Conservation (phyloP, 345 rosid species). For the Arabis hirsuta region DNA sequence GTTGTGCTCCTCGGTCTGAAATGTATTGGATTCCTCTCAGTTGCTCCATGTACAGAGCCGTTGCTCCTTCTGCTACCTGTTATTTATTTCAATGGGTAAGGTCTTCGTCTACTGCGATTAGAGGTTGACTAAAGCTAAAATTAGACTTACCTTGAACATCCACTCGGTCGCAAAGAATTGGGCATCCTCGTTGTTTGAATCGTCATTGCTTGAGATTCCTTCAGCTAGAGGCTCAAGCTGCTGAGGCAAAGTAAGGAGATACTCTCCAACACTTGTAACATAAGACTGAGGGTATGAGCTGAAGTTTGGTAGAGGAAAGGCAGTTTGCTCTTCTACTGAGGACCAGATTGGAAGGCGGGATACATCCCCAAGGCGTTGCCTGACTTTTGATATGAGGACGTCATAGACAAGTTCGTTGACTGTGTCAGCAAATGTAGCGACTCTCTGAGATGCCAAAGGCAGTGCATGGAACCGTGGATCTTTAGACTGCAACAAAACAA, state of each 20-base stretch:
- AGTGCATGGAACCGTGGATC: constrained; percentile 98
- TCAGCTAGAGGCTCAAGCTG: constrained; percentile 98
- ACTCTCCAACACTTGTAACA: constrained; percentile 89
- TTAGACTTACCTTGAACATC: constrained; percentile 89
- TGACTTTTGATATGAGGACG: constrained; percentile 92
- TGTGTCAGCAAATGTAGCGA: constrained; percentile 77
- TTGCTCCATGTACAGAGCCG: constrained; percentile 92
- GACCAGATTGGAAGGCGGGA: constrained; percentile 89
- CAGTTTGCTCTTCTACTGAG: constrained; percentile 80
- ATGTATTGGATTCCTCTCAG: constrained; percentile 84
- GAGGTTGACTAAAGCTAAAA: neutral
- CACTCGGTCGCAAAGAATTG: constrained; percentile 97
- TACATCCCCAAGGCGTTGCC: constrained; percentile 85
- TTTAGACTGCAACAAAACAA: constrained; percentile 70
- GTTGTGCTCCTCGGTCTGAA: constrained; percentile 93
- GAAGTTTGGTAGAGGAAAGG: constrained; percentile 85
- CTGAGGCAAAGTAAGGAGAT: constrained; percentile 97
- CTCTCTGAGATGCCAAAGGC: constrained; percentile 89
- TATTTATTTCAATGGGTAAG: neutral
- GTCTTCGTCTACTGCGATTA: neutral
- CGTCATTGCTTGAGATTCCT: constrained; percentile 77
- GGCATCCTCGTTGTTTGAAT: constrained; percentile 80
- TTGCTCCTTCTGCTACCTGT: constrained; percentile 96
- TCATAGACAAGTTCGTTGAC: constrained; percentile 95
- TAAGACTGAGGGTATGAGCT: constrained; percentile 95